Conservation (phyloP, 257 asterid species). For the Mitragyna speciosa region DNA sequence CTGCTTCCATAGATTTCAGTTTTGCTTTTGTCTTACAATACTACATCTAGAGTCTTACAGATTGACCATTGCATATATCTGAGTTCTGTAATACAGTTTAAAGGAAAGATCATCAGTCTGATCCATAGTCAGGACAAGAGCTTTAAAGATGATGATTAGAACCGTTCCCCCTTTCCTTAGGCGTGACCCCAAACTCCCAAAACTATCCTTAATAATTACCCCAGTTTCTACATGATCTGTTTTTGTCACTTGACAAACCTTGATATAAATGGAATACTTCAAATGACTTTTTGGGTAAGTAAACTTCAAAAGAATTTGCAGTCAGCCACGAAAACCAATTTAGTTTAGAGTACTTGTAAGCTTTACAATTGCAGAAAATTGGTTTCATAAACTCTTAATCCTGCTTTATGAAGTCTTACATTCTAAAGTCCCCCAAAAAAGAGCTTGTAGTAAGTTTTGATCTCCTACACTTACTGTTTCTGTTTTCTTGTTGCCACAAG, state of each 20-base stretch:
- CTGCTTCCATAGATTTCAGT: neutral
- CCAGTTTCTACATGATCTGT: neutral
- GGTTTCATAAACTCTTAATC: neutral
- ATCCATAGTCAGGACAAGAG: neutral
- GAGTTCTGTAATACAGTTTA: neutral
- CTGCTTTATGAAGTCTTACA: neutral
- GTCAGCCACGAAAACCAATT: neutral
- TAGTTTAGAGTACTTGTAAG: neutral
- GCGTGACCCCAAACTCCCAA: too few relatives aligned
- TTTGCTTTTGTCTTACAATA: neutral
- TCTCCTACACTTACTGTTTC: too few relatives aligned
- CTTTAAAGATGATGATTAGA: neutral
- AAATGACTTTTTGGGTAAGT: too few relatives aligned
- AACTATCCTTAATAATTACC: neutral
- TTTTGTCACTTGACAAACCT: neutral
- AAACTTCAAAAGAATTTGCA: too few relatives aligned
- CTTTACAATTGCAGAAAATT: neutral
- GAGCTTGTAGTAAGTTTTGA: too few relatives aligned
- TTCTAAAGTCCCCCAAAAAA: neutral
- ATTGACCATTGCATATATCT: neutral
- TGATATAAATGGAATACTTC: neutral
- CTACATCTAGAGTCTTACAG: neutral
- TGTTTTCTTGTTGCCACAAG: too few relatives aligned
- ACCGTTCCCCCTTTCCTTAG: too few relatives aligned
- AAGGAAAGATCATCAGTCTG: neutral